phyloP scores from a whole-genome alignment of 129 eudicot species.

The Dittrichia graveolens region DNA sequence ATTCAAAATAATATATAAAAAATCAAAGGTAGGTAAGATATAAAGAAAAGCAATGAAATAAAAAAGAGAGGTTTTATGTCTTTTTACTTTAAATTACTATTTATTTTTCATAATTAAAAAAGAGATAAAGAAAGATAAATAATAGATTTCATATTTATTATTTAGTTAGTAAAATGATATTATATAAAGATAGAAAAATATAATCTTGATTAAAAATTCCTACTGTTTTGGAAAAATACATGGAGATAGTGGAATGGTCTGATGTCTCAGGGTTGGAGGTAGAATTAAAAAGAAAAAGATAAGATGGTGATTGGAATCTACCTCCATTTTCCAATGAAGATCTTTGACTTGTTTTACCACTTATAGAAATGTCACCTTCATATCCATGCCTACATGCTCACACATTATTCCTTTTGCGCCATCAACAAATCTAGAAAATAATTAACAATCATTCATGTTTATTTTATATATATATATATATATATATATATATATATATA shows the following conservation, averaged over 20 bases:
- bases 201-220: not conserved
- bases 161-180: too few relatives aligned
- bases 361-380: constrained; percentile 21
- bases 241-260: constrained; percentile 19
- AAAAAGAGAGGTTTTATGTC: too few relatives aligned
- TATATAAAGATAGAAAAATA: too few relatives aligned
- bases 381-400: not conserved
- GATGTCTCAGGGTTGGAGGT: constrained; percentile 29
- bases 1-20: too few relatives aligned
- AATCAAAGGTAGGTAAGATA: too few relatives aligned
- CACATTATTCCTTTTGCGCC: constrained; percentile 4
- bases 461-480: too few relatives aligned
- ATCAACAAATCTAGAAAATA: not conserved
- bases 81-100: too few relatives aligned
- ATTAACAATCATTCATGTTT: not conserved
- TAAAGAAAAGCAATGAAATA: too few relatives aligned
- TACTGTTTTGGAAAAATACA: constrained; percentile 10
- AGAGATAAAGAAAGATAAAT: too few relatives aligned
- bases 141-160: too few relatives aligned
- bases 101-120: too few relatives aligned
- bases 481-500: too few relatives aligned
- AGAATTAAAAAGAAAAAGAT: not conserved
- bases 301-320: constrained; percentile 39
- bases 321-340: constrained; percentile 34
- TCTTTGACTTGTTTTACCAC: constrained; percentile 39